These are phyloP conservation scores for Entomortierella chlamydospora DNA, from an alignment of 192 early-diverging fungal species.

Conservation along the genomic window DNA sequence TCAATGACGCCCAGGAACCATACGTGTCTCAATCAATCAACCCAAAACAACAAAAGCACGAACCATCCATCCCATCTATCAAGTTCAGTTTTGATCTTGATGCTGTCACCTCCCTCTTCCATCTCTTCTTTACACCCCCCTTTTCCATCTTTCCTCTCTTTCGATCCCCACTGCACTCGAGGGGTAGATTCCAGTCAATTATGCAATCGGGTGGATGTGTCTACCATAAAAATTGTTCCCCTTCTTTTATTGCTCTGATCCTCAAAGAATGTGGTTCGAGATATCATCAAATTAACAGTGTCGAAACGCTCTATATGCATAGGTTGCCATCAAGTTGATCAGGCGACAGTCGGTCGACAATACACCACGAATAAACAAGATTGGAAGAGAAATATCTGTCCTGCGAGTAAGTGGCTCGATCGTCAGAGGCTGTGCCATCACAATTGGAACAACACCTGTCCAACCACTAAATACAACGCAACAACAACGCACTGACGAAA, in stretches of 20 bases:
- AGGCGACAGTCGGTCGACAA: conserved; percentile 91
- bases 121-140: conserved; percentile 1
- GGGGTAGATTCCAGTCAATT: not conserved
- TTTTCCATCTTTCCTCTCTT: conserved; percentile 12
- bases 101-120: conserved; percentile 1
- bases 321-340: conserved; percentile 97
- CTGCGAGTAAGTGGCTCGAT: conserved; percentile 74
- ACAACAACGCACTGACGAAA: not conserved
- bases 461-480: no score
- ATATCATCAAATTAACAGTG: not conserved
- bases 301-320: not conserved
- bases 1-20: not conserved
- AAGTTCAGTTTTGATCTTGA: conserved; percentile 9
- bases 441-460: not conserved
- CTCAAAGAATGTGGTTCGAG: no score
- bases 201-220: no score
- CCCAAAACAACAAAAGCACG: no score
- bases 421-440: conserved; percentile 7
- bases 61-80: not conserved
- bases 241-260: no score
- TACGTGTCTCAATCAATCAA: no score
- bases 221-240: no score
- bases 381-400: conserved; percentile 95
- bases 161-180: conserved; percentile 5
- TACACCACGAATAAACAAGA: conserved; percentile 84